A percentile compares a stretch with the other conserved stretches of the same genome.
Conservation (phyloP, 352 stramenopile genomes). For the Globisporangium spinosum region DNA sequence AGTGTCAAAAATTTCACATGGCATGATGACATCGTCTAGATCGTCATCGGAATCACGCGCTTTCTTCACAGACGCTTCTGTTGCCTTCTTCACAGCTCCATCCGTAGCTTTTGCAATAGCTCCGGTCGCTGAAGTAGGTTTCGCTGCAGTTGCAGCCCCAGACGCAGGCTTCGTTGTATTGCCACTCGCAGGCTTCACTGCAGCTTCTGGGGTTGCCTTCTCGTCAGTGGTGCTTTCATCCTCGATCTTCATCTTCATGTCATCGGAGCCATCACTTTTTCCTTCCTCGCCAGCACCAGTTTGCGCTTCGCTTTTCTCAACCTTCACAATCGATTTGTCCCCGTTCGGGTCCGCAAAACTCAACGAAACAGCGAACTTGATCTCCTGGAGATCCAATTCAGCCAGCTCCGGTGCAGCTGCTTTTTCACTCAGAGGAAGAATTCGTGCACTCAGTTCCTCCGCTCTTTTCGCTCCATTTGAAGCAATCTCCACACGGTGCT, state of each 20-base stretch:
- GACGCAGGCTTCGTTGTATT: not conserved
- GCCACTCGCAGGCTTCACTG: not conserved
- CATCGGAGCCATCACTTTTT: slow-evolving; percentile 14
- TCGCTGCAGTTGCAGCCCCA: not conserved
- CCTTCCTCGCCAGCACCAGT: slow-evolving; percentile 9
- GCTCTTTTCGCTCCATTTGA: slow-evolving; percentile 60
- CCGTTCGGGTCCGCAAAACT: slow-evolving; percentile 51
- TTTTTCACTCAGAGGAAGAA: slow-evolving; percentile 62
- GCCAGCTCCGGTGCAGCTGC: slow-evolving; percentile 51
- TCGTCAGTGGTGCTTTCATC: not conserved
- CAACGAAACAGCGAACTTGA: slow-evolving; percentile 67
- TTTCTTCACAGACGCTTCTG: slow-evolving; percentile 19
- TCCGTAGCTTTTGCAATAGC: slow-evolving; percentile 16
- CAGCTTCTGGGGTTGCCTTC: not conserved
- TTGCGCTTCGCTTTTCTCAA: slow-evolving; percentile 13
- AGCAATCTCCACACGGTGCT: slow-evolving; percentile 72
- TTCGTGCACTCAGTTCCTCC: slow-evolving; percentile 55
- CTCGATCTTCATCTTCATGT: slow-evolving; percentile 19
- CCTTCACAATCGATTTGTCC: slow-evolving; percentile 18
- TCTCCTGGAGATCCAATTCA: slow-evolving; percentile 75
- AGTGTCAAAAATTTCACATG: slow-evolving; percentile 95
- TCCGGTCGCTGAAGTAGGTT: not conserved
- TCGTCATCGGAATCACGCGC: slow-evolving; percentile 36
- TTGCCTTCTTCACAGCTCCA: slow-evolving; percentile 30
- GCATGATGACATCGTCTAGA: slow-evolving; percentile 92